A percentile compares a stretch with the other conserved stretches of the same genome.
phyloP scores from a whole-genome alignment of 2,329 filamentous ascomycete species.

The Chalara sp. region DNA sequence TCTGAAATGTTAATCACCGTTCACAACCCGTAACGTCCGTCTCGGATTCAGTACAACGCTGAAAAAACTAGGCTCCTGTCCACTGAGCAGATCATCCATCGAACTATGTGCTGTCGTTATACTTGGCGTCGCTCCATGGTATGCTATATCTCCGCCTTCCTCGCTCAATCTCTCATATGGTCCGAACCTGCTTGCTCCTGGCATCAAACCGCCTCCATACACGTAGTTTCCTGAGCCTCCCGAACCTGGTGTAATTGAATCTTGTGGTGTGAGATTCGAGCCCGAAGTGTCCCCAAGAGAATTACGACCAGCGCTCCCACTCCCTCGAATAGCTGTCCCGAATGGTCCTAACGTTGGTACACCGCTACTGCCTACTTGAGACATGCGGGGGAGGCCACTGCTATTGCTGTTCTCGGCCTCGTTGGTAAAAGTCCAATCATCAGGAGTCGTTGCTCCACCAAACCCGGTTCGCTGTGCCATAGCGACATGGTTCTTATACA shows the following conservation, averaged over 20 bases:
- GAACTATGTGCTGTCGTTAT: constrained; percentile 27
- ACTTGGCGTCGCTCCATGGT: constrained; percentile 9
- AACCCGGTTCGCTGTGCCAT: constrained; percentile 52
- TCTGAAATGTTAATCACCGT: constrained; percentile 29
- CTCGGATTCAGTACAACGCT: constrained; percentile 62
- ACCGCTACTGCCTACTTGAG: neutral
- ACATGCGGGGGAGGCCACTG: neutral
- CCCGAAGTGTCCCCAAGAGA: constrained; percentile 1
- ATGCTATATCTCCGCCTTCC: constrained; percentile 19
- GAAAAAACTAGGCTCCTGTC: constrained; percentile 65
- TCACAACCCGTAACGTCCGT: constrained; percentile 63
- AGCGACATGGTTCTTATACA: constrained; percentile 65
- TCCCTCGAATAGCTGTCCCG: constrained; percentile 18
- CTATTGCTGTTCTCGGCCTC: neutral
- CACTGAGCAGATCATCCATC: constrained; percentile 50
- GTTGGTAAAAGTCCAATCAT: constrained; percentile 3
- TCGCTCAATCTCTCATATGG: constrained; percentile 21
- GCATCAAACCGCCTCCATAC: too few species aligned
- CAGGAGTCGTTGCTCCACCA: constrained; percentile 30
- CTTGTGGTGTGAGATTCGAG: too few species aligned
- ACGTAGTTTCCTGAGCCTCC: too few species aligned
- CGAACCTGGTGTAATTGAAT: too few species aligned
- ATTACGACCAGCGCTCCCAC: constrained; percentile 8
- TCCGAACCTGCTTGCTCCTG: neutral
- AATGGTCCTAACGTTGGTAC: constrained; percentile 19